Evolutionary conservation across 2,329 filamentous ascomycete species (phyloP), one percentile per base, ranked within the genome.

Genomic region (Alternaria novae-zelandiae): DNA sequence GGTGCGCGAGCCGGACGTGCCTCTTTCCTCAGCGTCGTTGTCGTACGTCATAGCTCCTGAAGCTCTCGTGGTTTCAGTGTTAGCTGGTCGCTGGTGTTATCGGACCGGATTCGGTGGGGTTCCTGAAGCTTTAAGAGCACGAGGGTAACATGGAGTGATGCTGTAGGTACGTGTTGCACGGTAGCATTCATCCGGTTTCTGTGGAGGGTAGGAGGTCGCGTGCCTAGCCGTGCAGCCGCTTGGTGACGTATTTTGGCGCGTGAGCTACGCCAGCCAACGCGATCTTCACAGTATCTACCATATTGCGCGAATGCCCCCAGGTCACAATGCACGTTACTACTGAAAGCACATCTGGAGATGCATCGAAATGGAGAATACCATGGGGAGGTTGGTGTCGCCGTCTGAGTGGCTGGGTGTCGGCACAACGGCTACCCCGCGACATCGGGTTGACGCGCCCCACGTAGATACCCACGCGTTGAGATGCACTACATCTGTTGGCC

Each of bases 21-120:
- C 56, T 53, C 67, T 44, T 21, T 61, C 62, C 46, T 77, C 75
- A 11, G 67, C 53, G 36, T 76, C 71, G 9, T 61, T 63, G 5
- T 66, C 49, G 59, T 72, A 61, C 65, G 71, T 64, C 71, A 73
- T 73, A 32, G 56, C 54, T 61, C 56, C 17, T 46, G 46, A 17
- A 12, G 32, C 47, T 50, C 23, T 57, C n/a, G 46, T 28, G 50
- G 21, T 26, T 30, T 23, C 1, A 26, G n/a, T 12, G 50, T 59
- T 13, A 17, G 21, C 20, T 46, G 57, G 32, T 67, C 46, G 49
- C 21, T 63, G 20, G 25, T 44, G 21, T 17, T 51, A 21, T 60
- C 60, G 58, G 59, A 58, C 50, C 57, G 59, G 28, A 57, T 28
- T 26, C 6, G 25, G 26, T 43, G 49, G 20, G 45, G 28, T 26